phyloP scores from a whole-genome alignment of 169 alveolate genomes.

The Babesia bigemina region DNA sequence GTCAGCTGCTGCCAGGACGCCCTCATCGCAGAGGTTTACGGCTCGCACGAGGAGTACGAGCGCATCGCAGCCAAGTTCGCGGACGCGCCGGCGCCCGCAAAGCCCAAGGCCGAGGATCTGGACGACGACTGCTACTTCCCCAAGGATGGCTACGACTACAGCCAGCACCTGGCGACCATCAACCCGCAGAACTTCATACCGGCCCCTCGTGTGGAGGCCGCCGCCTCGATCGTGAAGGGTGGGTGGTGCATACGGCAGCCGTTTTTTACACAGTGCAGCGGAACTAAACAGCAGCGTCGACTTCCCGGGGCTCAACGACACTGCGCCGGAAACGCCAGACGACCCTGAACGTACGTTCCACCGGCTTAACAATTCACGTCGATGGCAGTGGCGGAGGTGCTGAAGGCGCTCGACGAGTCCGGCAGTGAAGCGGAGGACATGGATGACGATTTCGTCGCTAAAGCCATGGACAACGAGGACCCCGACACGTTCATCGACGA shows the following conservation, averaged over 20 bases:
- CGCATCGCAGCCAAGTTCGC: constrained; percentile 24
- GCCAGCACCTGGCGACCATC: constrained; percentile 75
- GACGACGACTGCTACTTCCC: constrained; percentile 83
- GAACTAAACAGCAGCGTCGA: constrained; percentile 21
- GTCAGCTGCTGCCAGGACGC: constrained; percentile 1
- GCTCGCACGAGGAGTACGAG: constrained; percentile 42
- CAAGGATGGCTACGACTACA: constrained; percentile 79
- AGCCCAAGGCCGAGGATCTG: constrained; percentile 58
- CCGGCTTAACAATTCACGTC: not conserved
- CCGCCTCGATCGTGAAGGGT: not conserved
- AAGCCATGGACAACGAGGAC: constrained; percentile 67
- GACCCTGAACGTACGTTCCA: constrained; percentile 20
- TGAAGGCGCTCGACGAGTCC: constrained; percentile 70
- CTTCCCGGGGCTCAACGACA: constrained; percentile 44
- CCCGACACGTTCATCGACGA: constrained; percentile 61
- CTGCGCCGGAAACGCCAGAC: not conserved
- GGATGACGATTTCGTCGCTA: constrained; percentile 77
- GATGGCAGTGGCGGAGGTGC: constrained; percentile 62
- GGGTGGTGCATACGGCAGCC: not conserved
- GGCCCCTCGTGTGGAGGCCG: not conserved
- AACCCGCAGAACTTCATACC: constrained; percentile 72
- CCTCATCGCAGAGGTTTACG: constrained; percentile 52
- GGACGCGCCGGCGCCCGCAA: not conserved
- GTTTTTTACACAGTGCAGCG: not conserved
- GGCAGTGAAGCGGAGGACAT: constrained; percentile 65